A percentile compares a stretch with the other conserved stretches of the same genome.
These are phyloP conservation scores for Catunica adiposa DNA, from an alignment of 2,329 filamentous ascomycete species.

Conservation along the genomic window DNA sequence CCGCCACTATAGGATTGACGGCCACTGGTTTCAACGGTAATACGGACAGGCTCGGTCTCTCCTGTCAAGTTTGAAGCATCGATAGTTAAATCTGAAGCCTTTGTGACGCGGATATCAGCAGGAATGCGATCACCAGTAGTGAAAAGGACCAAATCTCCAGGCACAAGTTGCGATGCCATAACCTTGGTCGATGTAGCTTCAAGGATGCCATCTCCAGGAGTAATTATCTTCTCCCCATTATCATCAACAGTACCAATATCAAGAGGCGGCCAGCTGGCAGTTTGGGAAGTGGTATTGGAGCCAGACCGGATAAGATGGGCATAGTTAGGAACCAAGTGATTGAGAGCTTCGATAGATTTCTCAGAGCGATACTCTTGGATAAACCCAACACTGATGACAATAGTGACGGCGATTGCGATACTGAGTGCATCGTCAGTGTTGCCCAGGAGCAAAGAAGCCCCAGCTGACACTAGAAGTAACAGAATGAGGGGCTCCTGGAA, in stretches of 20 bases:
- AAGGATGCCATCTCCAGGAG: slow-evolving; percentile 44
- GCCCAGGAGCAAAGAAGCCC: slow-evolving; percentile 74
- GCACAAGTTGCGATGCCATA: slow-evolving; percentile 72
- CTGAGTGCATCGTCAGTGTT: slow-evolving; percentile 92
- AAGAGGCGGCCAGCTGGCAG: slow-evolving; percentile 32
- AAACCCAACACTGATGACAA: slow-evolving; percentile 91
- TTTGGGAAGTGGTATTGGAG: slow-evolving; percentile 20
- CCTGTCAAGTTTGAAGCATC: slow-evolving; percentile 95
- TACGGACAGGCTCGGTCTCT: slow-evolving; percentile 82
- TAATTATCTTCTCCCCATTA: slow-evolving; percentile 30
- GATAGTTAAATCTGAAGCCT: slow-evolving; percentile 76
- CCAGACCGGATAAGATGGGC: slow-evolving; percentile 70
- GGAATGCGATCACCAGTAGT: slow-evolving; percentile 93
- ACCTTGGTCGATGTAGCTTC: slow-evolving; percentile 69
- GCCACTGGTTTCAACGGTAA: slow-evolving; percentile 46
- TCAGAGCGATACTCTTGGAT: slow-evolving; percentile 96
- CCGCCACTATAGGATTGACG: background rate
- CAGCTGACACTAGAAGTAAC: slow-evolving; percentile 76
- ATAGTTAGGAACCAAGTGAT: slow-evolving; percentile 83
- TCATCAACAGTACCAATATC: slow-evolving; percentile 23
- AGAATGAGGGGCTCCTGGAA: slow-evolving; percentile 93
- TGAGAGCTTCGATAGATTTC: slow-evolving; percentile 89
- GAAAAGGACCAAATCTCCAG: slow-evolving; percentile 84
- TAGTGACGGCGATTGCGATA: slow-evolving; percentile 89
- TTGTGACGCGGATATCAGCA: slow-evolving; percentile 86